A percentile compares a stretch with the other conserved stretches of the same genome.
Evolutionary conservation across 768 basidiomycete species (phyloP).

Genomic region (Coprinellus micaceus): DNA sequence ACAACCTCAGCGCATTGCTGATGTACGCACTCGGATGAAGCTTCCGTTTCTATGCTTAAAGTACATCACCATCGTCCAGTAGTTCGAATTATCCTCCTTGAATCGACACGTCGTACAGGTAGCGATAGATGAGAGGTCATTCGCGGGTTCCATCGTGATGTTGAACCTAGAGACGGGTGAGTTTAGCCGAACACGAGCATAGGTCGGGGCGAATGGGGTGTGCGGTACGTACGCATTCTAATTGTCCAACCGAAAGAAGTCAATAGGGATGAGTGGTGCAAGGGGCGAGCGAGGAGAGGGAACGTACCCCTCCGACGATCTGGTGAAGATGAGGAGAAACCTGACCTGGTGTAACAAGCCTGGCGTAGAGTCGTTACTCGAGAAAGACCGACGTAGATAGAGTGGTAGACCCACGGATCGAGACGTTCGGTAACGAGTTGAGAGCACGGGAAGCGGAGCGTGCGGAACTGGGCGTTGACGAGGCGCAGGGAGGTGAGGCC

Average conservation of each 20-base stretch:
- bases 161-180: not conserved
- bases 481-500: too few species aligned
- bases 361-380: not conserved
- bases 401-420: not conserved
- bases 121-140: not conserved
- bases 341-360: conserved; percentile 1
- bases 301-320: conserved; percentile 6
- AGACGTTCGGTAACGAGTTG: not conserved
- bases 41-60: conserved; percentile 3
- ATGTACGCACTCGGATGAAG: conserved; percentile 1
- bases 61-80: conserved; percentile 7
- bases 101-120: conserved; percentile 5
- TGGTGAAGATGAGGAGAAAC: conserved; percentile 4
- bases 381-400: not conserved
- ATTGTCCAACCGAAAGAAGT: not conserved
- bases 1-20: not conserved
- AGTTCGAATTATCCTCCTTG: conserved; percentile 7
- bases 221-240: not conserved
- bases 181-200: not conserved
- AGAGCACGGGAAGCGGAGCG: not conserved
- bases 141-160: not conserved
- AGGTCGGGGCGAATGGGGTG: not conserved
- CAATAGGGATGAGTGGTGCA: not conserved
- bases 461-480: too few species aligned
- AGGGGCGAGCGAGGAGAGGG: not conserved